phyloP scores from a whole-genome alignment of 306 rosid species.

The Castanospermum australe region DNA sequence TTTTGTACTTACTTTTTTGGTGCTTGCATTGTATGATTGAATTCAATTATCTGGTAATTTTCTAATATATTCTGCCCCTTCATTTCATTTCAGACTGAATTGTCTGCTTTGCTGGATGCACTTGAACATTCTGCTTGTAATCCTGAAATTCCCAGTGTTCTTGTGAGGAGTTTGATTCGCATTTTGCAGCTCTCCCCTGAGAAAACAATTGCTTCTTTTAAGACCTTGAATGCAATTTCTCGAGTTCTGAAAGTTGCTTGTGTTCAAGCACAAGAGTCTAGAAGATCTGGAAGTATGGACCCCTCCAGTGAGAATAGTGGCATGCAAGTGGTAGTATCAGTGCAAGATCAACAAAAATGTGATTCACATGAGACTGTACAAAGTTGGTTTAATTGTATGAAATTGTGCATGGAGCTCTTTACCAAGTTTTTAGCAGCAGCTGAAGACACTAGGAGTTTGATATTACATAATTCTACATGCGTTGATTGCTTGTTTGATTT shows the following conservation, averaged over 20 bases:
- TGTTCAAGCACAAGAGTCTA: conserved; percentile 79
- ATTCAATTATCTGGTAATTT: conserved; percentile 19
- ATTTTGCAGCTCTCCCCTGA: conserved; percentile 76
- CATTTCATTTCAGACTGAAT: conserved; percentile 64
- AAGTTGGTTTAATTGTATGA: conserved; percentile 63
- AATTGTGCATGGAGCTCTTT: conserved; percentile 68
- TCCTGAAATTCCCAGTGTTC: conserved; percentile 66
- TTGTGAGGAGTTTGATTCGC: conserved; percentile 66
- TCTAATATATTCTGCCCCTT: conserved; percentile 22
- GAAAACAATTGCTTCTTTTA: conserved; percentile 78
- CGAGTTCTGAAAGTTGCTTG: conserved; percentile 89
- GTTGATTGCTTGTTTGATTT: conserved; percentile 82
- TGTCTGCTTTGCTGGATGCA: conserved; percentile 82
- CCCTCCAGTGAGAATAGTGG: conserved; percentile 37
- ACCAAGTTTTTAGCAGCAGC: conserved; percentile 57
- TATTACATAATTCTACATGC: conserved; percentile 64
- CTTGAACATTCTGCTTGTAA: conserved; percentile 82
- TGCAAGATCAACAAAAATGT: conserved; percentile 37
- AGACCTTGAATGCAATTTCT: conserved; percentile 69
- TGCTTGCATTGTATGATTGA: background rate
- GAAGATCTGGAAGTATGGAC: conserved; percentile 43
- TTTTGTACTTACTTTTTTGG: background rate
- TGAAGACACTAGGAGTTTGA: conserved; percentile 66
- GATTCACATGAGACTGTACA: conserved; percentile 39
- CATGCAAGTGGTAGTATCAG: conserved; percentile 28